Evolutionary conservation across 2,329 filamentous ascomycete species (phyloP), one percentile per base, ranked within the genome.

Genomic region (Daldinia eschscholtzii): DNA sequence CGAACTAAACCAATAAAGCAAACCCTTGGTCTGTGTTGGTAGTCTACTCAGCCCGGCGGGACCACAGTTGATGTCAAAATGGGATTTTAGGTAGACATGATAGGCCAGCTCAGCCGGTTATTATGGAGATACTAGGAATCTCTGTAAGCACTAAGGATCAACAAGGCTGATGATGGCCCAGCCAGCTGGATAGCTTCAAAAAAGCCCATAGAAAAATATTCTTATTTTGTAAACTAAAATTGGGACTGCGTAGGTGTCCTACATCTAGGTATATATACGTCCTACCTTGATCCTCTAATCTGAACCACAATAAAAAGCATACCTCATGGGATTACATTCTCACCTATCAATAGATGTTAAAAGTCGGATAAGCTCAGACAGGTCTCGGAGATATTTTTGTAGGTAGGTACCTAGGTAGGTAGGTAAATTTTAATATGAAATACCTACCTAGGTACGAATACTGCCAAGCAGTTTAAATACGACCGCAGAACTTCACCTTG

Each of bases 131-230:
- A 18, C 23, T 46, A 64, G 42, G 61, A 33, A 35, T 26, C 6
- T 15, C 15, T 20, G 12, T 64, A 58, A 64, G 61, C 55, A 46
- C 64, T 52, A 57, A 62, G 46, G 44, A 37, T 30, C 41, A 57
- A 57, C 55, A 20, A 57, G 55, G 55, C 52, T 55, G 52, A 55
- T 20, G 52, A 55, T 37, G 46, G 46, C 26, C 46, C 15, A 52
- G 23, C 44, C 13, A 48, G 26, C 28, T 52, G 33, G 33, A 28
- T 41, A 42, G 37, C 33, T 26, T 41, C 23, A 12, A 42, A 42
- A 39, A 6, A 26, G 20, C 28, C 5, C 7, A 10, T 13, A 10
- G 13, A 33, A 30, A 33, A 52, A 15, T 23, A 28, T 15, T n/a
- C 3, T 50, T 15, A 15, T 13, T 23, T 23, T 52, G 9, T 10